These are phyloP conservation scores for Microcyclospora tardicrescens DNA, from an alignment of 2,329 filamentous ascomycete genomes.

Conservation along the genomic window DNA sequence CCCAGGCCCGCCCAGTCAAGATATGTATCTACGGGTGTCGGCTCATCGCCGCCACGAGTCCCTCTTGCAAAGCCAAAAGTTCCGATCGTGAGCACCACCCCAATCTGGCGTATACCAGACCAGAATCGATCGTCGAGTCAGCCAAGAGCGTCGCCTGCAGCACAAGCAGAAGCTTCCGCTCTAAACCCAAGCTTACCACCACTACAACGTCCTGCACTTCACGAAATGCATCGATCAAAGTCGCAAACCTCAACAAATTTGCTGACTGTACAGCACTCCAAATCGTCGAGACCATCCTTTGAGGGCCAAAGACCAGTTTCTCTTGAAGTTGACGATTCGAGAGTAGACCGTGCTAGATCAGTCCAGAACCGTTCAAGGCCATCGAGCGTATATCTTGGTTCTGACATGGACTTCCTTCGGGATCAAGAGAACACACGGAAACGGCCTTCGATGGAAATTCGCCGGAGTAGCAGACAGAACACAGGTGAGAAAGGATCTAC, in stretches of 20 bases:
- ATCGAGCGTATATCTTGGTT: constrained; percentile 69
- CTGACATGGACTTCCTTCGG: constrained; percentile 68
- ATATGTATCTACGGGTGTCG: constrained; percentile 49
- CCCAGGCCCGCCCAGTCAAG: background rate
- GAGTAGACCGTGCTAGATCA: constrained; percentile 46
- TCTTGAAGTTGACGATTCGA: constrained; percentile 46
- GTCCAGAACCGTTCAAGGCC: constrained; percentile 58
- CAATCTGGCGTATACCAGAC: constrained; percentile 44
- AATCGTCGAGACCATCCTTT: constrained; percentile 53
- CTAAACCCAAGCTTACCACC: constrained; percentile 23
- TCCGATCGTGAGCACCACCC: constrained; percentile 29
- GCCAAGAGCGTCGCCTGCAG: constrained; percentile 30
- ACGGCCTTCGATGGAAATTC: constrained; percentile 19
- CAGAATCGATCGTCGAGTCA: constrained; percentile 38
- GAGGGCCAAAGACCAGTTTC: constrained; percentile 55
- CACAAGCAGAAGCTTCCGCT: constrained; percentile 24
- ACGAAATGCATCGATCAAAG: constrained; percentile 36
- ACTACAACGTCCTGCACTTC: constrained; percentile 27
- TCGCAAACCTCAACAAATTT: constrained; percentile 32
- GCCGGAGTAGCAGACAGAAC: constrained; percentile 19
- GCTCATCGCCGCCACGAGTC: constrained; percentile 29
- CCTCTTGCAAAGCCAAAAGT: constrained; percentile 18
- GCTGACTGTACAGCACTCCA: constrained; percentile 38
- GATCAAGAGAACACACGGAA: constrained; percentile 47
- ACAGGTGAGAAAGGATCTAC: constrained; percentile 28